phyloP scores from a whole-genome alignment of 2,329 filamentous ascomycete species.

The Fusarium sp. region DNA sequence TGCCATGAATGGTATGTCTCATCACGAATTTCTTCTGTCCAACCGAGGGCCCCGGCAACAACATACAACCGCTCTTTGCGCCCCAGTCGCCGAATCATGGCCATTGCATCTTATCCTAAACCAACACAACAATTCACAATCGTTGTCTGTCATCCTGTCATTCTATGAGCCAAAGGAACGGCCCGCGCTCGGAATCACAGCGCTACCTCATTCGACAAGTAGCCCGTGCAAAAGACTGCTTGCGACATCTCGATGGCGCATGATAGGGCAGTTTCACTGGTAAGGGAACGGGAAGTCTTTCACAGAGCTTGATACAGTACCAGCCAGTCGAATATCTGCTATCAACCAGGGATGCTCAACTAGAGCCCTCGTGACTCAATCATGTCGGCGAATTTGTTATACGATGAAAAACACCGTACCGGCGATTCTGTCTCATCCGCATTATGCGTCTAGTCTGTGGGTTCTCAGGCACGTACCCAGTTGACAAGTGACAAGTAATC shows the following conservation, averaged over 20 bases:
- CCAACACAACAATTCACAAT: slow-evolving; percentile 10
- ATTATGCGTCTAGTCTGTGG: slow-evolving; percentile 3
- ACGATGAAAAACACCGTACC: not conserved
- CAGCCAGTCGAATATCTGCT: slow-evolving; percentile 4
- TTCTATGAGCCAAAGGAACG: slow-evolving; percentile 18
- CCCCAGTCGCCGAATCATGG: slow-evolving; percentile 2
- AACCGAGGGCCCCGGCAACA: slow-evolving; percentile 5
- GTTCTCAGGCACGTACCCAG: slow-evolving; percentile 1
- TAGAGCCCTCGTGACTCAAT: not conserved
- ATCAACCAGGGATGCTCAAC: slow-evolving; percentile 6
- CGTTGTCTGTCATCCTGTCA: slow-evolving; percentile 20
- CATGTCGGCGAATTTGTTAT: not conserved
- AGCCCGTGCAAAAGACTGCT: slow-evolving; percentile 21
- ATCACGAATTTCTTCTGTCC: slow-evolving; percentile 1
- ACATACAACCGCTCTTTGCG: slow-evolving; percentile 18
- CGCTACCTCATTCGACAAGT: slow-evolving; percentile 22
- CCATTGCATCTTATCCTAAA: not conserved
- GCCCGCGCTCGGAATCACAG: slow-evolving; percentile 33
- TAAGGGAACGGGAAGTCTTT: not conserved
- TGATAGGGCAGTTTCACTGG: not conserved
- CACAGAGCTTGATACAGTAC: slow-evolving; percentile 8
- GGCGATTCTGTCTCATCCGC: not conserved
- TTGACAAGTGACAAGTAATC: slow-evolving; percentile 11
- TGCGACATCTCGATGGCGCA: not conserved
- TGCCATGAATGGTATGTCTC: slow-evolving; percentile 17